A percentile compares a stretch with the other conserved stretches of the same genome.
Conservation (phyloP, 202 grass and related monocot species). For the Zizania palustris region DNA sequence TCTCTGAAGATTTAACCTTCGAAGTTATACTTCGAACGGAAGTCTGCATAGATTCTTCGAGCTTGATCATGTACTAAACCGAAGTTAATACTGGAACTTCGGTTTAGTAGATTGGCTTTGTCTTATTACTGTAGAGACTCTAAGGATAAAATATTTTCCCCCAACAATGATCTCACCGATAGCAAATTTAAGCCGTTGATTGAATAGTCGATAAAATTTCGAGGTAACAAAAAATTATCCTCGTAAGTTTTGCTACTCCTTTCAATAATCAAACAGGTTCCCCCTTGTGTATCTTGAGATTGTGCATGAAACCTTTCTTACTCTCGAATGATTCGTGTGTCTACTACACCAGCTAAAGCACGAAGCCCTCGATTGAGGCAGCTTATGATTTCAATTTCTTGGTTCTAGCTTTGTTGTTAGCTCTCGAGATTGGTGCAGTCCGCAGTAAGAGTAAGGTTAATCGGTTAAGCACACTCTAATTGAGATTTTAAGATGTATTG, state of each 20-base stretch:
- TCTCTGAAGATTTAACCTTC: too few relatives aligned
- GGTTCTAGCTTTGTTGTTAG: conserved; percentile 32
- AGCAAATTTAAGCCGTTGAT: too few relatives aligned
- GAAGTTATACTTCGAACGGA: too few relatives aligned
- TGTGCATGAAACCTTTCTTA: not conserved
- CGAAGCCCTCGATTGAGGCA: not conserved
- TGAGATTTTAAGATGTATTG: conserved; percentile 31
- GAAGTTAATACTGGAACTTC: too few relatives aligned
- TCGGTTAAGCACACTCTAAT: conserved; percentile 20
- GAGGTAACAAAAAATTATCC: too few relatives aligned
- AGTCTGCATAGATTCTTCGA: too few relatives aligned
- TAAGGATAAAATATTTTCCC: too few relatives aligned
- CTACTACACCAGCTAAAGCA: not conserved
- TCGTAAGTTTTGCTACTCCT: not conserved
- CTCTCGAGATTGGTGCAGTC: conserved; percentile 37
- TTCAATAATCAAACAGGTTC: not conserved
- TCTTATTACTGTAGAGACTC: too few relatives aligned
- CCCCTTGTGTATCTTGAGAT: not conserved
- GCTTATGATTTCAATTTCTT: conserved; percentile 31
- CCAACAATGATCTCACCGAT: too few relatives aligned
- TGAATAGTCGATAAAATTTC: too few relatives aligned
- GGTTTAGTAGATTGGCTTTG: too few relatives aligned
- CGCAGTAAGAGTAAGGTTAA: conserved; percentile 24
- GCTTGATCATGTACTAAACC: too few relatives aligned
- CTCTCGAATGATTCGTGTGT: not conserved